Base-by-base conservation (phyloP, 257 asterid genomes). In the Salvia rosmarinus region DNA sequence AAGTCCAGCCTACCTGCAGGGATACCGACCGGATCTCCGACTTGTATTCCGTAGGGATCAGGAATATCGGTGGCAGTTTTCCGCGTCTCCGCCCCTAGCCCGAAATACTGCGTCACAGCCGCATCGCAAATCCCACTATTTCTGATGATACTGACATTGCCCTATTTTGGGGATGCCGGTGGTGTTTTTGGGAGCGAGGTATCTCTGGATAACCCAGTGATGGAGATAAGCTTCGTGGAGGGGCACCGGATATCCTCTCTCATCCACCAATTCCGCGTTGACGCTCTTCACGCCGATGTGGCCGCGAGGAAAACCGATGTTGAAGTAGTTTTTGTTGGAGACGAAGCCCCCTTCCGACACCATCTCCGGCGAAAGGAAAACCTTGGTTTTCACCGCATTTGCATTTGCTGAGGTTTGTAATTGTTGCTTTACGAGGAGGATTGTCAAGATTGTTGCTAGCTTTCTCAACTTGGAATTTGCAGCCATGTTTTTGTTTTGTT, bases 71-170 rank as follows among this genome's bases (percentile, higher is more conserved):
- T 75, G 19, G 25, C 73, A 1, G 96, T 89, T 62, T 47, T 80
- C 16, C 94, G 81, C 4, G 94, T 89, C 76, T 89, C 96, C 1
- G 96, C 83, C n/a, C 96, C 96, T 0, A 89, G 78, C 23, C 96
- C 94, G 34, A 79, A 89, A 63, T 82, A 78, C 28, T 89, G 88
- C 0, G 66, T 4, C 4, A 87, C 4, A 87, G 78, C 4, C 4
- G 70, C 85, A 44, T 9, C 82, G 40, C 96, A 86, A 4, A 85
- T 3, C 9, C 96, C 96, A 32, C 70, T 74, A 56, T 89, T 89
- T 13, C 79, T 71, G 4, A 75, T n/a, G n/a, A n/a, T n/a, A n/a
- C n/a, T n/a, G n/a, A n/a, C n/a, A n/a, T n/a, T n/a, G n/a, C n/a
- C n/a, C n/a, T n/a, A n/a, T n/a, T n/a, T n/a, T n/a, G n/a, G n/a